Evolutionary conservation across 1,139 yeast genomes (phyloP).

Genomic region (Candida frijolesensis): DNA sequence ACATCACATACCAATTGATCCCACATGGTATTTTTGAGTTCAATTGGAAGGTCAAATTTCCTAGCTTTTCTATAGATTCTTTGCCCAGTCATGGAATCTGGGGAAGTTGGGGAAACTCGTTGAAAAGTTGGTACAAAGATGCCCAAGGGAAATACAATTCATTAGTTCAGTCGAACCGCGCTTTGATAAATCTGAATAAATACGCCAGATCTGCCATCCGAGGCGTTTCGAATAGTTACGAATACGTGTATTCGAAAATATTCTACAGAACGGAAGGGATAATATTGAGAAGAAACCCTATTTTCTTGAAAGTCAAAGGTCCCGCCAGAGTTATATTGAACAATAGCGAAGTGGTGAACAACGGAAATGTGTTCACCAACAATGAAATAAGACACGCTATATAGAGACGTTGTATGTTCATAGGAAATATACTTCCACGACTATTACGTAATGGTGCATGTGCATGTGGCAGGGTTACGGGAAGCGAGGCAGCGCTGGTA

Average conservation of each 20-base stretch:
- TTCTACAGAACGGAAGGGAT: conserved; percentile 9
- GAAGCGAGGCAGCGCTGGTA: not conserved
- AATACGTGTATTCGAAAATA: conserved; percentile 1
- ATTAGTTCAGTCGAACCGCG: not conserved
- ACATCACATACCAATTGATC: conserved; percentile 1
- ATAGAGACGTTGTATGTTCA: not conserved
- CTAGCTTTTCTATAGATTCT: not conserved
- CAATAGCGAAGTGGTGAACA: conserved; percentile 19
- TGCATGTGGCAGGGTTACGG: not conserved
- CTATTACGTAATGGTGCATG: not conserved
- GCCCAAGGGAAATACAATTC: not conserved
- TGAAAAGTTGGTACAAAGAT: not conserved
- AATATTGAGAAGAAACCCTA: conserved; percentile 21
- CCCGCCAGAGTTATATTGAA: conserved; percentile 28
- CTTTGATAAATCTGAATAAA: not conserved
- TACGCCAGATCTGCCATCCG: not conserved
- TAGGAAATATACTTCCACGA: not conserved
- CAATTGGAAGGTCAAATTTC: not conserved
- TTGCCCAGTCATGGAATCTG: conserved; percentile 11
- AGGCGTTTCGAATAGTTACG: not conserved
- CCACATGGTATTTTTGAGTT: not conserved
- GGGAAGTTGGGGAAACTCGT: conserved; percentile 6
- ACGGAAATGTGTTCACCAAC: conserved; percentile 23
- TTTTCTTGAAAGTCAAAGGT: conserved; percentile 26
- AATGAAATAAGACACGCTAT: conserved; percentile 20